Evolutionary conservation across 768 basidiomycete genomes (phyloP), one percentile per base, ranked within the genome.

Genomic region (Calocybe gangraenosa): DNA sequence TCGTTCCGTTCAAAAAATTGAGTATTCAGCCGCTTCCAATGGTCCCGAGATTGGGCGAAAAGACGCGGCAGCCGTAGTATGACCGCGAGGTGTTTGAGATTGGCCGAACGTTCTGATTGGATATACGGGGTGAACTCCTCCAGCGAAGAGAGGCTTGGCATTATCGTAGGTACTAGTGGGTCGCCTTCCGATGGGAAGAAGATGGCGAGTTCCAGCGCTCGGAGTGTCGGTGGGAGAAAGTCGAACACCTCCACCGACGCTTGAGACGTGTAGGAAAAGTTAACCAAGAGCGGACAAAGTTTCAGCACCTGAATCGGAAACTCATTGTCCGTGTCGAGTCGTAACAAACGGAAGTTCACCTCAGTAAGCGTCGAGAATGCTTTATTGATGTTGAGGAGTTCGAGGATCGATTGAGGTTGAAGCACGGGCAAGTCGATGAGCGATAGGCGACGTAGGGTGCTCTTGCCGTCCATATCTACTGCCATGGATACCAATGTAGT

Each of bases 201-300:
- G 13, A 43, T 41, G 9, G 41, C 47, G 20, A 49, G 48, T 22
- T 49, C 38, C 30, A 44, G 21, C 9, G 33, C 23, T 3, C 19
- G 3, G 15, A 49, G 42, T 3, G 48, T 25, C 10, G 37, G 32
- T 11, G 42, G 37, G 1, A 49, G 42, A 31, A 39, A 28, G 7
- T 25, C 14, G 37, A 49, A 44, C 25, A 49, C 22, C 17, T 44
- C 42, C 1, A 35, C 32, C 14, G 42, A 44, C 2, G 42, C 10
- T 18, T 32, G 42, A 20, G 47, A 44, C 4, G 37, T 49, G 20
- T 49, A 49, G 15, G 42, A 44, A 37, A 44, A 49, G 18, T 44
- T 37, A 15, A 17, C n/a, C 2, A 44, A 22, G 21, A 31, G 44
- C 6, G 47, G 47, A 20, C 42, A 49, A 10, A 44, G n/a, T 1